Evolutionary conservation across 306 rosid species (phyloP).

Genomic region (Quillaja saponaria): DNA sequence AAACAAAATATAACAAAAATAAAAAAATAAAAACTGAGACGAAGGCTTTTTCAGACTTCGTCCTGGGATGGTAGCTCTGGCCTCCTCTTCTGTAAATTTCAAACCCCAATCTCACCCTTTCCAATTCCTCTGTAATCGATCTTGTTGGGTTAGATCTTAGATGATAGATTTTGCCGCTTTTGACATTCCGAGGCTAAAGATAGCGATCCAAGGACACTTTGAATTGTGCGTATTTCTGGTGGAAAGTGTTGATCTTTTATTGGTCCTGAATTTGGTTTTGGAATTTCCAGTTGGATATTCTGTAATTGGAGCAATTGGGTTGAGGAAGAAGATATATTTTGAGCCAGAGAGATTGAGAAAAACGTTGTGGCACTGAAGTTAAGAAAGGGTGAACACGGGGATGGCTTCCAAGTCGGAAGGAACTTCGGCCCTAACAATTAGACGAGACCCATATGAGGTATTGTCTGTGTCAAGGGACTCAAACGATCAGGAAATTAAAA

Average conservation of each 20-base stretch:
- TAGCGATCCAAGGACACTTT: conserved; percentile 55
- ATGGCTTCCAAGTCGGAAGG: conserved; percentile 82
- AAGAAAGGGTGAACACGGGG: conserved; percentile 29
- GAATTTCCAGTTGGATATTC: conserved; percentile 18
- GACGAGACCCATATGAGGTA: conserved; percentile 97
- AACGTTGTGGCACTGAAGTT: not conserved
- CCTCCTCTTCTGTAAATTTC: conserved; percentile 28
- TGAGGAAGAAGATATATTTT: conserved; percentile 21
- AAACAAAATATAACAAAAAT: not conserved
- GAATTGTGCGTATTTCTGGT: conserved; percentile 42
- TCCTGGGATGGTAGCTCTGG: no score
- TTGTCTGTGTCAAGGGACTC: conserved; percentile 71
- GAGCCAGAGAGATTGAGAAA: not conserved
- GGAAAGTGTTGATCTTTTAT: conserved; percentile 14
- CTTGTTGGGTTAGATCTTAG: conserved; percentile 36
- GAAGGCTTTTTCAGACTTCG: no score
- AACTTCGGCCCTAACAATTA: conserved; percentile 67
- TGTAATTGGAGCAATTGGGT: conserved; percentile 32
- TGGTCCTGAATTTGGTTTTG: conserved; percentile 7
- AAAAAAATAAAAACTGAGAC: not conserved
- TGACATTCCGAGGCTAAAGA: conserved; percentile 30
- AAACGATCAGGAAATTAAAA: conserved; percentile 86
- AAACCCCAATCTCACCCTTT: conserved; percentile 44
- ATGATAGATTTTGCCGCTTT: conserved; percentile 10
- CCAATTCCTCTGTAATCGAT: conserved; percentile 8